Base-by-base conservation (phyloP, 108 stramenopile species). In the Cyclostephanos tholiformis region DNA sequence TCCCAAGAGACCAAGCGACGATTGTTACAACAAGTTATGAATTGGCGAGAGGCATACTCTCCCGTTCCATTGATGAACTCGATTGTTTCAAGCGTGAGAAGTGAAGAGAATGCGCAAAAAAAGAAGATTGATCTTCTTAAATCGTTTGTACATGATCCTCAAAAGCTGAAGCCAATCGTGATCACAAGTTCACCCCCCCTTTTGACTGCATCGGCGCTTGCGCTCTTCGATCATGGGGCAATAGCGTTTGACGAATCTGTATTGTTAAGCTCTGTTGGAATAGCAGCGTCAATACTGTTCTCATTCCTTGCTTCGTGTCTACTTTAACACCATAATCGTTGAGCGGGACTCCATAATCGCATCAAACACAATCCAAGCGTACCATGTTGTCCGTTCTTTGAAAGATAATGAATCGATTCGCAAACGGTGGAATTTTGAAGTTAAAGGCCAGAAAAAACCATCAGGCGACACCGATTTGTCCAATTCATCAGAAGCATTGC, bases 261-360 rank as follows among this genome's bases (percentile, higher is more conserved):
- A 59, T 19, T 66, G 39, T 66, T 16, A n/a, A 67, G 26, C 38
- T 32, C 51, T 20, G 13, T 74, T 35, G 74, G 72, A 46, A 63
- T 65, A 52, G 19, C 57, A 12, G 22, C 70, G 36, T 74, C 80
- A 4, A 66, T 84, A 4, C 22, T 84, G 1, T 13, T 74, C 19
- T 86, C 83, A 22, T 81, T 86, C 65, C 48, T 84, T 10, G 71
- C 65, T 20, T 67, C 72, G 16, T 82, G 80, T 43, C 72, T 82
- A 26, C 20, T 86, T 79, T 59, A 86, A 86, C 58, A 84, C 76
- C 32, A 58, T 86, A 6, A 86, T 86, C 49, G 76, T 67, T 0
- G 85, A 86, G 19, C 71, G 85, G 39, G 83, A 86, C 55, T 13
- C 61, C 20, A 67, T 86, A 43, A 49, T 86, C 38, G 83, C 82